Evolutionary conservation across 306 rosid genomes (phyloP).

Genomic region (Hippophae gyantsensis): DNA sequence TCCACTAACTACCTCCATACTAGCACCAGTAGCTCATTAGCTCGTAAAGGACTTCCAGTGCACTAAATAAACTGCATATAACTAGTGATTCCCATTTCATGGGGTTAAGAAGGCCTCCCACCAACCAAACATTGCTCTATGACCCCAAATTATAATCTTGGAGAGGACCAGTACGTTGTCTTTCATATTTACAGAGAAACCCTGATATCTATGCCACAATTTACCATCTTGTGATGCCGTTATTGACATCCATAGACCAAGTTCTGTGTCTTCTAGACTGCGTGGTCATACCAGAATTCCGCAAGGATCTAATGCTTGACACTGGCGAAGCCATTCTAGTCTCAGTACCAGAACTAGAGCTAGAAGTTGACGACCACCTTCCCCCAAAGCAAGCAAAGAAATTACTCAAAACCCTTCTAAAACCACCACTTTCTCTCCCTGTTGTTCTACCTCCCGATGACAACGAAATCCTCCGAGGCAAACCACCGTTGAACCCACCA

Average conservation of each 20-base stretch:
- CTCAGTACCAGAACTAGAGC: slow-evolving; percentile 21
- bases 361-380: slow-evolving; percentile 16
- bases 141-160: not conserved
- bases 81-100: too few relatives aligned
- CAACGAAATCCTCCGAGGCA: slow-evolving; percentile 58
- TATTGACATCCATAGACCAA: slow-evolving; percentile 73
- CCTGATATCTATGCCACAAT: not conserved
- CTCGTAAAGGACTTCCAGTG: not conserved
- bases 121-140: not conserved
- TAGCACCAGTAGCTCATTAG: slow-evolving; percentile 12
- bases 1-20: slow-evolving; percentile 5
- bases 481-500: slow-evolving; percentile 57
- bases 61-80: not conserved
- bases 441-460: slow-evolving; percentile 44
- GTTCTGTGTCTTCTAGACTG: slow-evolving; percentile 41
- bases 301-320: slow-evolving; percentile 21
- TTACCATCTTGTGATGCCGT: slow-evolving; percentile 48
- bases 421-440: slow-evolving; percentile 44
- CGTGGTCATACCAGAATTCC: slow-evolving; percentile 12
- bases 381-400: slow-evolving; percentile 52
- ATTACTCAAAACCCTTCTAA: slow-evolving; percentile 25
- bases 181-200: slow-evolving; percentile 23
- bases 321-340: not conserved
- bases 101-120: not conserved
- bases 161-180: not conserved